phyloP scores from a whole-genome alignment of 2,329 filamentous ascomycete species.

The Clarireedia paspali region DNA sequence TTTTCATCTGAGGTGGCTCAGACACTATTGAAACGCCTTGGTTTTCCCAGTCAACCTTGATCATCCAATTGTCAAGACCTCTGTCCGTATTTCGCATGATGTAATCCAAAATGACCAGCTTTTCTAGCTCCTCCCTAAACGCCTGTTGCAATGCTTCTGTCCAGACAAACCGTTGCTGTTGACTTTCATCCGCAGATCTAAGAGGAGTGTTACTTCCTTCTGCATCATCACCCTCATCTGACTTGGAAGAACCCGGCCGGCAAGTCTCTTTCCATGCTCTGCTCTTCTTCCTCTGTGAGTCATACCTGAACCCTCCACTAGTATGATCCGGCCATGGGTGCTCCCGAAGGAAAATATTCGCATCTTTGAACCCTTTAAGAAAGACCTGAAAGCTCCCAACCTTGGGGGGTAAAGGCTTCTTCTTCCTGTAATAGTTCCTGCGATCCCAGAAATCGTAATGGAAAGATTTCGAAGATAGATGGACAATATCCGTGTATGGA shows the following conservation, averaged over 20 bases:
- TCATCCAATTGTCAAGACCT: conserved; percentile 99
- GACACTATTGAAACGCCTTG: conserved; percentile 80
- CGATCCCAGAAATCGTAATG: conserved; percentile 98
- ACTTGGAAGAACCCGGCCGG: conserved; percentile 50
- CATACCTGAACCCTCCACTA: conserved; percentile 56
- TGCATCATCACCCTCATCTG: conserved; percentile 52
- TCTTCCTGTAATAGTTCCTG: conserved; percentile 77
- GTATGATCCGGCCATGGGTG: conserved; percentile 91
- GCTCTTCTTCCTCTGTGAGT: conserved; percentile 59
- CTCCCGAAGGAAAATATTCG: conserved; percentile 89
- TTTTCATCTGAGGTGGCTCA: conserved; percentile 66
- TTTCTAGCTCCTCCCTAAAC: conserved; percentile 92
- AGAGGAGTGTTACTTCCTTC: conserved; percentile 37
- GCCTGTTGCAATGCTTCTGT: conserved; percentile 81
- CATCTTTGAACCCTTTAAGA: conserved; percentile 92
- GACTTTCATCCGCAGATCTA: conserved; percentile 15
- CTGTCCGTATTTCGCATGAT: conserved; percentile 98
- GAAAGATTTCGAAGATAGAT: conserved; percentile 91
- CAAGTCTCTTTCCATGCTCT: conserved; percentile 77
- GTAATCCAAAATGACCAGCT: conserved; percentile 94
- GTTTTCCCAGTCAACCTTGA: conserved; percentile 82
- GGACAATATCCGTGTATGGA: conserved; percentile 92
- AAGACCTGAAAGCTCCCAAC: conserved; percentile 97
- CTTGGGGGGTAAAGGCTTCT: conserved; percentile 80
- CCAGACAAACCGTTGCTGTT: conserved; percentile 60